Conservation (phyloP, 371 early-diverging fungal genomes). For the Syncephalastrum contaminatum region DNA sequence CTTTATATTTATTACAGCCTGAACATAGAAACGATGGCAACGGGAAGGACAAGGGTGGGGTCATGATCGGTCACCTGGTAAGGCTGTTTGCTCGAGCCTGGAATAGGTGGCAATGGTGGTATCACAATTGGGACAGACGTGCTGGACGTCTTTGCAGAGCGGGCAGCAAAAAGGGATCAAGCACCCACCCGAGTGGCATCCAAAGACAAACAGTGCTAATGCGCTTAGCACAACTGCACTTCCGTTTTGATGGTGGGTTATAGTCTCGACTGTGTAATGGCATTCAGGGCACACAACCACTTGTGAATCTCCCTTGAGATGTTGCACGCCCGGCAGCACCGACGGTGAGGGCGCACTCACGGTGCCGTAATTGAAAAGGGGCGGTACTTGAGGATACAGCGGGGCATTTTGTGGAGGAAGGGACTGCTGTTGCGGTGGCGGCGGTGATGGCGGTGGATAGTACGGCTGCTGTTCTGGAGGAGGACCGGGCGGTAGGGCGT, state of each 20-base stretch:
- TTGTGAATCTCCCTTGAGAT: slow-evolving; percentile 7
- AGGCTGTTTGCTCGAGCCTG: neutral
- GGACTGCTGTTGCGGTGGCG: neutral
- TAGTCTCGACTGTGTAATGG: slow-evolving; percentile 16
- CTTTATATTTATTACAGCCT: too few species aligned
- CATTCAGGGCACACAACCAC: slow-evolving; percentile 14
- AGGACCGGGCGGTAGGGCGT: neutral
- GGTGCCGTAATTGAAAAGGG: too few species aligned
- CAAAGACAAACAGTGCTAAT: slow-evolving; percentile 5
- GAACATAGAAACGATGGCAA: too few species aligned
- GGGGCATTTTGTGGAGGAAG: neutral
- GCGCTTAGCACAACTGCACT: slow-evolving; percentile 10
- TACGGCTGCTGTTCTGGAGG: slow-evolving; percentile 1
- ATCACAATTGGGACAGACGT: slow-evolving; percentile 16
- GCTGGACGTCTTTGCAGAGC: slow-evolving; percentile 13
- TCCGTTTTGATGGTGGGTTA: slow-evolving; percentile 12
- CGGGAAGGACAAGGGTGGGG: too few species aligned
- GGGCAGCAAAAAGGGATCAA: slow-evolving; percentile 16
- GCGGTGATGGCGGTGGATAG: neutral
- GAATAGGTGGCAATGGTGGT: slow-evolving; percentile 14
- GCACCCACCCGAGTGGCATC: slow-evolving; percentile 17
- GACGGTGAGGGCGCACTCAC: slow-evolving; percentile 4
- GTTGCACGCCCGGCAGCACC: neutral
- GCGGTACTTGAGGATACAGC: neutral
- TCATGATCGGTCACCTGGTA: too few species aligned